Evolutionary conservation across 306 rosid genomes (phyloP).

Genomic region (Argentina anserina): DNA sequence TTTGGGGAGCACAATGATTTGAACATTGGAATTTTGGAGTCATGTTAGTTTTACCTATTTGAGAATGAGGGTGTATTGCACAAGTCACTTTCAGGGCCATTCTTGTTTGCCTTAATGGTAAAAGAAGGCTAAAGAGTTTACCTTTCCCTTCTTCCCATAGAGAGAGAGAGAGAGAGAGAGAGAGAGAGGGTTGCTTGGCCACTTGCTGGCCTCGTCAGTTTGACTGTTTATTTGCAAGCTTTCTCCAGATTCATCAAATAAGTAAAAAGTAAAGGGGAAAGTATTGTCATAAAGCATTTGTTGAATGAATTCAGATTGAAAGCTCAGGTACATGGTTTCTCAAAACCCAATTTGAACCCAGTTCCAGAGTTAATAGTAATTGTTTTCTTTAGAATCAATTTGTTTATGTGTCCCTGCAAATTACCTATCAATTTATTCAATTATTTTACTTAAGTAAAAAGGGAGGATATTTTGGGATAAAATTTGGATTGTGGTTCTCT

Average conservation of each 20-base stretch:
- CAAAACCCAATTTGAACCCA: background rate
- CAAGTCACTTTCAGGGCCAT: constrained; percentile 40
- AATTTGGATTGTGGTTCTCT: background rate
- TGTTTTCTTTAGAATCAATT: background rate
- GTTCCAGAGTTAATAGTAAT: background rate
- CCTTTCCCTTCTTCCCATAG: constrained; percentile 32
- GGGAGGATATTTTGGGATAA: background rate
- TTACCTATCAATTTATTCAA: background rate
- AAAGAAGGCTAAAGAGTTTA: constrained; percentile 30
- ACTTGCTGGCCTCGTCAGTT: constrained; percentile 34
- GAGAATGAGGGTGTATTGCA: constrained; percentile 25
- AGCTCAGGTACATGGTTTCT: constrained; percentile 17
- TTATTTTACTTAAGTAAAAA: background rate
- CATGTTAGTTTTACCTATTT: constrained; percentile 24
- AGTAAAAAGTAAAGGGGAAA: constrained; percentile 18
- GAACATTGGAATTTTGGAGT: constrained; percentile 14
- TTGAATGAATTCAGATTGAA: constrained; percentile 14
- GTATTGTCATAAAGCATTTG: constrained; percentile 22
- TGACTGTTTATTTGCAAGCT: constrained; percentile 28
- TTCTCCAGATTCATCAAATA: constrained; percentile 32
- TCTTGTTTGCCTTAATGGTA: constrained; percentile 25
- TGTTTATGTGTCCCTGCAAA: background rate
- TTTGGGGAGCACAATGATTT: constrained; percentile 25
- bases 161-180: background rate
- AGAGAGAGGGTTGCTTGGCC: constrained; percentile 26